A percentile compares a stretch with the other conserved stretches of the same genome.
These are phyloP conservation scores for Wickerhamia fluorescens DNA, from an alignment of 805 yeast genomes.

Conservation along the genomic window DNA sequence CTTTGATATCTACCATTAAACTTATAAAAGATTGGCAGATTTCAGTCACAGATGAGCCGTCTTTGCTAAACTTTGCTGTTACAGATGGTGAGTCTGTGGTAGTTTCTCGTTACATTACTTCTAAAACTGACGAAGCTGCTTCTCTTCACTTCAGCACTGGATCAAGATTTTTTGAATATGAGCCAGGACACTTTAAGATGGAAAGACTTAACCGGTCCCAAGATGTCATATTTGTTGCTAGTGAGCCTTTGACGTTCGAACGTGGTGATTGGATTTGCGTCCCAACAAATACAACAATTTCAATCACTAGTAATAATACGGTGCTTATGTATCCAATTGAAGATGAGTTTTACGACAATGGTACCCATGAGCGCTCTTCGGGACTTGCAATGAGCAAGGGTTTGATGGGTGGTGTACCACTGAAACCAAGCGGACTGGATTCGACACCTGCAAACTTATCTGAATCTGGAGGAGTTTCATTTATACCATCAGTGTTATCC, in stretches of 20 bases:
- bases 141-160: slow-evolving; percentile 93
- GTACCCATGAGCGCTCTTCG: slow-evolving; percentile 62
- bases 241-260: slow-evolving; percentile 95
- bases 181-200: slow-evolving; percentile 90
- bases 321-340: slow-evolving; percentile 84
- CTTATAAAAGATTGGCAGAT: slow-evolving; percentile 74
- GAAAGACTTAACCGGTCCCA: slow-evolving; percentile 89
- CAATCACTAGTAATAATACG: slow-evolving; percentile 71
- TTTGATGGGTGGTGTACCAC: slow-evolving; percentile 85
- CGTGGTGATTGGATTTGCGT: slow-evolving; percentile 97
- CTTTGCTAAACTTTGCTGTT: slow-evolving; percentile 85
- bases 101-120: slow-evolving; percentile 81
- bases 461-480: slow-evolving; percentile 9
- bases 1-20: slow-evolving; percentile 67
- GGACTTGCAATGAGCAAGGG: slow-evolving; percentile 87
- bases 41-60: slow-evolving; percentile 57
- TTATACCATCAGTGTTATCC: not conserved
- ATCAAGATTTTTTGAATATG: slow-evolving; percentile 80
- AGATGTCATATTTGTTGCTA: slow-evolving; percentile 92
- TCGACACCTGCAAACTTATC: not conserved
- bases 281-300: slow-evolving; percentile 82
- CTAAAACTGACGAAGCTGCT: slow-evolving; percentile 91
- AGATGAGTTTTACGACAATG: slow-evolving; percentile 80
- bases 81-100: slow-evolving; percentile 88
- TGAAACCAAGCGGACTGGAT: slow-evolving; percentile 19